These are phyloP conservation scores for Xerocomus amazonicus DNA, from an alignment of 1,284 basidiomycete species.

Conservation along the genomic window DNA sequence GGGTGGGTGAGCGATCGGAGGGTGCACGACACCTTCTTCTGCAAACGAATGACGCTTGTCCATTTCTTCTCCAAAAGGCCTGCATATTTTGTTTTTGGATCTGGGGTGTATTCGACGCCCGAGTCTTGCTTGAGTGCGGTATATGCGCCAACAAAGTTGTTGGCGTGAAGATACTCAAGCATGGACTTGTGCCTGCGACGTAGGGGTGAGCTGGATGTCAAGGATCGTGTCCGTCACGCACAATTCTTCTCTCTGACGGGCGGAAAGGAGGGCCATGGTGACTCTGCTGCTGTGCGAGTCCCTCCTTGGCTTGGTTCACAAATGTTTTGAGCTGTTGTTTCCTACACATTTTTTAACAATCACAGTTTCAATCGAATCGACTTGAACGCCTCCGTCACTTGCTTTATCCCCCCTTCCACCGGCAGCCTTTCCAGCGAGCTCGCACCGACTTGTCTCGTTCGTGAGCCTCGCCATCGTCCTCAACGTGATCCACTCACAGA, in stretches of 20 bases:
- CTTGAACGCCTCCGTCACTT: constrained; percentile 20
- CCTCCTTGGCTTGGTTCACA: too few relatives aligned
- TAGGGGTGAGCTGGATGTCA: constrained; percentile 15
- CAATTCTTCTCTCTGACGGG: constrained; percentile 83
- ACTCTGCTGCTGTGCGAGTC: constrained; percentile 6
- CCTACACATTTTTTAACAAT: neutral
- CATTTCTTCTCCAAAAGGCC: constrained; percentile 93
- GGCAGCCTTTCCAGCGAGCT: constrained; percentile 30
- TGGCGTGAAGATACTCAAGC: constrained; percentile 75
- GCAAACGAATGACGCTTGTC: constrained; percentile 88
- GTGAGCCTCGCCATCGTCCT: neutral
- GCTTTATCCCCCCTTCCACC: constrained; percentile 24
- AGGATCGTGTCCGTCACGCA: constrained; percentile 38
- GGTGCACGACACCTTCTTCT: constrained; percentile 72
- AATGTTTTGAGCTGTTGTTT: constrained; percentile 35
- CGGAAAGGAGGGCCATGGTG: constrained; percentile 58
- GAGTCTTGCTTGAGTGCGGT: constrained; percentile 62
- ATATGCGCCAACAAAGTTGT: constrained; percentile 62
- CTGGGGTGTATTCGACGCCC: constrained; percentile 64
- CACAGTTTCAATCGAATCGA: constrained; percentile 15
- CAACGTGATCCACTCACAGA: constrained; percentile 20
- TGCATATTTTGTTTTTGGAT: constrained; percentile 79
- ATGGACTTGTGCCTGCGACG: constrained; percentile 74
- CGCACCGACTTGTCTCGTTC: constrained; percentile 19
- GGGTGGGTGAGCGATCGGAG: constrained; percentile 3